Evolutionary conservation across 169 alveolate genomes (phyloP).

Genomic region (Perkinsus olseni): DNA sequence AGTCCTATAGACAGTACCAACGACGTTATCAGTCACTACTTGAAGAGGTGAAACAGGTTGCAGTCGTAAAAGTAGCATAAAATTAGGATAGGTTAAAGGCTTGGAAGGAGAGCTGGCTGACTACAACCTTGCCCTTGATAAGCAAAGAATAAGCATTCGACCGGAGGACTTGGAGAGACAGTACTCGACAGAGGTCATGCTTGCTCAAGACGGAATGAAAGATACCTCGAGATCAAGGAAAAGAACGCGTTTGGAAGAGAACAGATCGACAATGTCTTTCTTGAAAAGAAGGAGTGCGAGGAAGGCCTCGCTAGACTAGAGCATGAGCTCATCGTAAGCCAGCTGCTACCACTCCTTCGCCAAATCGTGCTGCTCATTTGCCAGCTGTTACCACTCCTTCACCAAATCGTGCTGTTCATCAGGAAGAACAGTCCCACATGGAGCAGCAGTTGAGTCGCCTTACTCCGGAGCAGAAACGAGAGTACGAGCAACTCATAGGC

Average conservation of each 20-base stretch:
- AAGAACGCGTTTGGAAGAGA: constrained; percentile 64
- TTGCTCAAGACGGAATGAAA: not conserved
- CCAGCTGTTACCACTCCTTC: too few species aligned
- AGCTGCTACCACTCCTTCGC: not conserved
- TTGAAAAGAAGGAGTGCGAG: constrained; percentile 68
- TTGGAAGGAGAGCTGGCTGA: constrained; percentile 84
- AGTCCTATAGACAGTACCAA: constrained; percentile 46
- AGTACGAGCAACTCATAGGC: constrained; percentile 46
- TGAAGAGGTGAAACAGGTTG: not conserved
- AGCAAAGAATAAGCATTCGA: constrained; percentile 64
- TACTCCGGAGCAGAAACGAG: constrained; percentile 67
- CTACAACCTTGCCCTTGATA: constrained; percentile 77
- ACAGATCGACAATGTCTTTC: constrained; percentile 62
- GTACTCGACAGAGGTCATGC: constrained; percentile 12
- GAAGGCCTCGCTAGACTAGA: constrained; percentile 56
- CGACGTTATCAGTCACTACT: constrained; percentile 34
- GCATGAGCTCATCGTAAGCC: constrained; percentile 7
- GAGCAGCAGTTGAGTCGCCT: constrained; percentile 62
- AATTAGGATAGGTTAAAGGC: constrained; percentile 62
- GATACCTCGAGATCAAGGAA: constrained; percentile 2
- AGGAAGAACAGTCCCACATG: constrained; percentile 39
- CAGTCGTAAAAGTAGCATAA: constrained; percentile 36
- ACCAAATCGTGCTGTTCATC: not conserved
- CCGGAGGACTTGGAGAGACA: constrained; percentile 75
- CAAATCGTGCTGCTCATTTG: not conserved